phyloP scores from a whole-genome alignment of 2,329 filamentous ascomycete genomes.

The Ascochyta koolunga region DNA sequence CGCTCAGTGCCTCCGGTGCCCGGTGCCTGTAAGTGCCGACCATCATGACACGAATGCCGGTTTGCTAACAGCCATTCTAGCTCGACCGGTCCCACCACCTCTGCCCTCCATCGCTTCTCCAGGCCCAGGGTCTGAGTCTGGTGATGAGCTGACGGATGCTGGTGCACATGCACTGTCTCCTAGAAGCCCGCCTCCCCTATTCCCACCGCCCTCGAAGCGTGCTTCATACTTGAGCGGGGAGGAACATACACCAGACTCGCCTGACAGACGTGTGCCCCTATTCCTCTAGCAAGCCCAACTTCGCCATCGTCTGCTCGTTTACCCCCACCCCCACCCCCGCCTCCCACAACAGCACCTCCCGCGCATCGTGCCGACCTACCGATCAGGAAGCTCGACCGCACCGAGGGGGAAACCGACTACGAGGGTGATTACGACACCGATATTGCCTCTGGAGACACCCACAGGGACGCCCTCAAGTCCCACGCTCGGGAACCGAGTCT shows the following conservation, averaged over 20 bases:
- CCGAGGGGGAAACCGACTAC: constrained; percentile 88
- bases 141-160: constrained; percentile 72
- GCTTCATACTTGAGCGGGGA: constrained; percentile 51
- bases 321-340: constrained; percentile 58
- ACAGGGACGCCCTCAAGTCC: constrained; percentile 89
- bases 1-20: constrained; percentile 43
- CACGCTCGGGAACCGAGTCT: constrained; percentile 78
- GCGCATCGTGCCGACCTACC: constrained; percentile 45
- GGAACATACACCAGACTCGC: constrained; percentile 34
- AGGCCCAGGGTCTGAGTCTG: constrained; percentile 82
- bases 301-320: constrained; percentile 45
- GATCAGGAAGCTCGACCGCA: constrained; percentile 60
- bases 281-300: constrained; percentile 57
- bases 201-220: constrained; percentile 42
- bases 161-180: constrained; percentile 44
- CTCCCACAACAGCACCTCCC: constrained; percentile 49
- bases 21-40: constrained; percentile 36
- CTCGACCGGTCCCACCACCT: constrained; percentile 65
- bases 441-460: constrained; percentile 89
- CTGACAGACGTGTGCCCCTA: constrained; percentile 54
- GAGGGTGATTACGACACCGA: constrained; percentile 98
- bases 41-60: neutral
- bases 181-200: constrained; percentile 36
- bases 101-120: constrained; percentile 65
- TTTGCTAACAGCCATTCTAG: constrained; percentile 49